Evolutionary conservation across 2,329 filamentous ascomycete genomes (phyloP), one percentile per base, ranked within the genome.

Genomic region (Fusarium bactridioides): DNA sequence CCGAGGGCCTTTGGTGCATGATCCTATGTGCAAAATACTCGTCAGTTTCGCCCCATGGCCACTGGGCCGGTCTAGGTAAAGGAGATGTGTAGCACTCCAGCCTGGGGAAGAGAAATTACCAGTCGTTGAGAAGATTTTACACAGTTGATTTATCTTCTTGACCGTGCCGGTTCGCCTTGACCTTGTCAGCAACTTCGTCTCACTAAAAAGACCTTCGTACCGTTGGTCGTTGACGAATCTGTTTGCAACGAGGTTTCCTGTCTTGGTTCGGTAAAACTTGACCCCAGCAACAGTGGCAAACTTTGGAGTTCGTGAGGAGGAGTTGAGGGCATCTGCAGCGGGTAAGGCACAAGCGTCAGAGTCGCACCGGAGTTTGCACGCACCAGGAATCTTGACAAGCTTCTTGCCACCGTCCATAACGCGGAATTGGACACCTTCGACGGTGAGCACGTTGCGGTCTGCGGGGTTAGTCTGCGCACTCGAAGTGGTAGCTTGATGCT

Each of bases 191-290:
- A 74, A 74, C 53, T 78, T 76, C 67, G 64, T 62, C 64, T 29
- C 56, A 53, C 12, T 27, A 41, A 66, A 51, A 58, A 66, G 74
- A 61, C 64, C 35, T 56, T 87, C 90, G 83, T 89, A 95, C 93
- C 89, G 91, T 81, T 93, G 92, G 70, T 91, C 90, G 79, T 91
- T 91, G 67, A 95, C 88, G 62, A 94, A 86, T 71, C 92, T 91
- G 77, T 92, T 88, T 61, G 94, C 92, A 78, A 95, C 92, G 31
- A 97, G 88, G 76, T 97, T 97, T 69, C 94, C 94, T 75, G 92
- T 92, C 80, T 95, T 97, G 81, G 93, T 97, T 74, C 94, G 89
- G 77, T 94, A 88, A 79, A 97, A 97, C 72, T 89, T 90, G 76
- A 97, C 93, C 45, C 94, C 93, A 58, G 92, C 93, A 68, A 97